Evolutionary conservation across 441 rosid genomes (phyloP), one percentile per base, ranked within the genome.

Genomic region (Gossypium davidsonii): DNA sequence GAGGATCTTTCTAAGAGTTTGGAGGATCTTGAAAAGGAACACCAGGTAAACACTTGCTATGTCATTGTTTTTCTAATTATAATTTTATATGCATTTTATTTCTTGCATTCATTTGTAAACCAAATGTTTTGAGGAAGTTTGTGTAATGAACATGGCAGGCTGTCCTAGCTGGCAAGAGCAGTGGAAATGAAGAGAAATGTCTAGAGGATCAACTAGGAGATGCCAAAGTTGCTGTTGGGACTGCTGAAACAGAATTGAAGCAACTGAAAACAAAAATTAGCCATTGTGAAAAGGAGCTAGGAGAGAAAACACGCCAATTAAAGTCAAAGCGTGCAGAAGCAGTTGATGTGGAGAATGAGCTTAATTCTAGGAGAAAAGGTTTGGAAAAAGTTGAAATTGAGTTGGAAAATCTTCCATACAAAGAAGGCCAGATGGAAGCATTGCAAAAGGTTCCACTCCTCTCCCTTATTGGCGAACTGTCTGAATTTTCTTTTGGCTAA

Each of bases 201-300:
- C 90, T 95, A 74, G 95, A 95, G 81, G 98, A 95, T 86, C 99
- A 93, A 84, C 85, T 95, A 58, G 88, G 81, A 75, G 99, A 93
- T 84, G 98, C 97, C 48, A 95, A 90, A 79, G 83, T 89, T 78
- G 87, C 91, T 73, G 99, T 90, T 82, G 99, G 99, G 64, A 83
- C 85, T 75, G 91, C 90, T 52, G 97, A 87, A 79, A 91, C 98
- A 74, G 99, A 91, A 81, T 63, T 93, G 85, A 88, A 85, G 75
- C 98, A 90, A 80, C 77, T 95, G 83, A 89, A 85, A 78, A 90
- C 95, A 69, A 95, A 89, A 88, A 93, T 95, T 61, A 85, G 75
- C 69, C 98, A 91, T 49, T 90, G 91, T 26, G 86, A 90, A 76
- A 95, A 85, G 74, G 99, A 95, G 83, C 87, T 95, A 77, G 87